Evolutionary conservation across 2,329 filamentous ascomycete genomes (phyloP).

Genomic region (Fusarium chlamydosporum): DNA sequence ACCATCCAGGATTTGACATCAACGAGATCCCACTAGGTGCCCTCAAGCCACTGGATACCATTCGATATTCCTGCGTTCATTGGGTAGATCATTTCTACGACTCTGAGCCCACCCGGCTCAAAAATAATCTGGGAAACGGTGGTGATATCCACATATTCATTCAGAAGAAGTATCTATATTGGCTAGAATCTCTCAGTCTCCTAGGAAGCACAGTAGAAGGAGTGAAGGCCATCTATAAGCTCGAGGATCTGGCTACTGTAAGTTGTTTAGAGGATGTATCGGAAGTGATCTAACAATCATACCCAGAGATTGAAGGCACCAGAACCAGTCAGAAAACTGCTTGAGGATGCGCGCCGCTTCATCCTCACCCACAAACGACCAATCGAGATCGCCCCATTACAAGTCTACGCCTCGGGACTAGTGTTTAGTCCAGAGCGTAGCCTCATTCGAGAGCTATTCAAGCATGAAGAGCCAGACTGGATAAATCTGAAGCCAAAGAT

Average conservation of each 20-base stretch:
- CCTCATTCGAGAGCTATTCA: too few species aligned
- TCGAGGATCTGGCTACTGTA: background rate
- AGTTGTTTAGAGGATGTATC: background rate
- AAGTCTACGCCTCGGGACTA: background rate
- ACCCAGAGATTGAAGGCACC: too few species aligned
- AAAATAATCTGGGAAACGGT: too few species aligned
- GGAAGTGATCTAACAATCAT: too few species aligned
- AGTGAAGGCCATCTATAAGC: rapidly evolving
- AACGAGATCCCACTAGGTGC: too few species aligned
- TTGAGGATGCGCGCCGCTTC: background rate
- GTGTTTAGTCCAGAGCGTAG: conserved; percentile 4
- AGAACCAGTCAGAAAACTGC: too few species aligned
- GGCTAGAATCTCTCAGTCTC: background rate
- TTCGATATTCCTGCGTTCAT: too few species aligned
- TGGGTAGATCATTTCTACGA: background rate
- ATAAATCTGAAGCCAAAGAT: background rate
- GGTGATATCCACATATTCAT: too few species aligned
- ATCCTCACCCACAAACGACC: background rate
- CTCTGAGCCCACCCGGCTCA: too few species aligned
- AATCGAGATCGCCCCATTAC: background rate
- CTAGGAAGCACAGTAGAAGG: rapidly evolving
- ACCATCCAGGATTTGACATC: too few species aligned
- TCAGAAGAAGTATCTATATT: background rate
- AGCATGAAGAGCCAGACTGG: background rate
- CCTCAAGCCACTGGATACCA: too few species aligned